A percentile compares a stretch with the other conserved stretches of the same genome.
These are phyloP conservation scores for Fusarium duplospermum DNA, from an alignment of 2,329 filamentous ascomycete genomes.

Conservation along the genomic window DNA sequence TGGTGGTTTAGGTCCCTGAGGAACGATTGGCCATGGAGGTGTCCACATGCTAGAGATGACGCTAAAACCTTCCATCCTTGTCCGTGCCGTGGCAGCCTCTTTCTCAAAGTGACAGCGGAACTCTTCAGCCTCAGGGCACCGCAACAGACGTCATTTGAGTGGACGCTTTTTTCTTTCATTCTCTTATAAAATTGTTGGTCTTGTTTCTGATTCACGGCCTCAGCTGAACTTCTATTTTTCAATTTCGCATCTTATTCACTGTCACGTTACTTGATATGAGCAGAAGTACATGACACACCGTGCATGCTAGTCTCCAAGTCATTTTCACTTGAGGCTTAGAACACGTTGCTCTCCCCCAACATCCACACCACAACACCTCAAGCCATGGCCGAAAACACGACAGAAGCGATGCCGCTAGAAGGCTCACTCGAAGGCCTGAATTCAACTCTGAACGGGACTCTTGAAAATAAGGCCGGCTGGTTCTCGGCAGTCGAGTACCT, in stretches of 20 bases:
- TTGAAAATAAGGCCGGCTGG: constrained; percentile 36
- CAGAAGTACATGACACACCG: neutral
- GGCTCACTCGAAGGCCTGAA: constrained; percentile 47
- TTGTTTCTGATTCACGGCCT: neutral
- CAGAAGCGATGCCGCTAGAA: constrained; percentile 16
- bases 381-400: constrained; percentile 42
- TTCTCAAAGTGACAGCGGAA: neutral
- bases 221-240: neutral
- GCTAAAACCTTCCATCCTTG: constrained; percentile 5
- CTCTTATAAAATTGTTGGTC: neutral
- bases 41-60: neutral
- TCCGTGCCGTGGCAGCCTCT: neutral
- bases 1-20: constrained; percentile 8
- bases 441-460: no score
- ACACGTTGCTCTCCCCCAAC: constrained; percentile 36
- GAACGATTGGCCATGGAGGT: constrained; percentile 18
- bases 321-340: constrained; percentile 17
- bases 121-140: constrained; percentile 10
- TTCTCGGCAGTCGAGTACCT: constrained; percentile 46
- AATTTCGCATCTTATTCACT: neutral
- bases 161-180: neutral
- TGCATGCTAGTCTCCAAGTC: neutral
- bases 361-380: constrained; percentile 2
- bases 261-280: neutral
- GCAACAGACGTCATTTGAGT: neutral